Base-by-base conservation (phyloP, 768 basidiomycete genomes). In the Panaeolus papilionaceus region DNA sequence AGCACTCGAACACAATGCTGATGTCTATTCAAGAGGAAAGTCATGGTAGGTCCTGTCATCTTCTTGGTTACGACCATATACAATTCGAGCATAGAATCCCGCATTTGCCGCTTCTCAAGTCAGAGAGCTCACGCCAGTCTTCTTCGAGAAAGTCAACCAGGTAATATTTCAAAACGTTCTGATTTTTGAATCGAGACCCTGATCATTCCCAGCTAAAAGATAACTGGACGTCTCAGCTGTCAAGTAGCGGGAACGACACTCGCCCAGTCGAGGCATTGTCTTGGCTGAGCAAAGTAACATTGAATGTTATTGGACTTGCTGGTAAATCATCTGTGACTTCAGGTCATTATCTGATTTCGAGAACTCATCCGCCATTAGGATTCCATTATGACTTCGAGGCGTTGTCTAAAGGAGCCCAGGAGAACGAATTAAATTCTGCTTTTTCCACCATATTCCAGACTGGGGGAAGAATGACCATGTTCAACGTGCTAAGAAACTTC, bases 291-390 rank as follows among this genome's bases (percentile, higher is more conserved):
- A 85, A 85, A 61, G 83, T 85, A 38, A 92, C 91, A 3, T 80
- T 93, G 9, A 92, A 93, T 69, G 84, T 91, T 64, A 92, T 94
- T 61, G 91, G 91, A 6, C 80, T 90, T 39, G 88, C 79, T 79
- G 87, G 77, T 5, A 82, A 79, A 79, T 47, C 39, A 23, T 26
- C 2, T 38, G 28, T n/a, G 9, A 14, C 47, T 63, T 11, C 39
- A 33, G 5, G 33, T 33, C 37, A 16, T 42, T 38, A 38, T 38
- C 38, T 38, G 6, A 38, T 20, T 4, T 12, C 26, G 2, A 28
- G 16, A 33, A 58, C 16, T 58, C 33, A 58, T 16, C 33, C 4
- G 12, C 9, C 33, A 16, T 11, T 28, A 58, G 54, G 54, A 12
- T 80, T 78, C 70, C 77, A 74, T 64, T 80, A 81, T 67, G 74